These are phyloP conservation scores for Quercus parvula DNA, from an alignment of 306 rosid species.

Conservation along the genomic window DNA sequence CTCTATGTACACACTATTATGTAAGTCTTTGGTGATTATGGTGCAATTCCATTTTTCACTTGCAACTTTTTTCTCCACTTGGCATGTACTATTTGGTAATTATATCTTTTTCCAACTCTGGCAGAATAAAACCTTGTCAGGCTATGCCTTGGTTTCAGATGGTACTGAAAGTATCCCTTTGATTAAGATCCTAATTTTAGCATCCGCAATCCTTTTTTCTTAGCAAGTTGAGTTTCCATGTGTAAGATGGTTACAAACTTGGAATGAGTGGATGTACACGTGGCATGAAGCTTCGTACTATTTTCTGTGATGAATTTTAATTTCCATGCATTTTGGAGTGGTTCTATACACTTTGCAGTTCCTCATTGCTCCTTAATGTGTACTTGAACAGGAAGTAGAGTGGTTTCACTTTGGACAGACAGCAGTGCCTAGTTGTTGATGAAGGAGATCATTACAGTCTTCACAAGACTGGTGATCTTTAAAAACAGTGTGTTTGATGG, in stretches of 20 bases:
- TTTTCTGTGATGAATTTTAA: background rate
- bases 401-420: background rate
- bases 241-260: background rate
- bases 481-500: background rate
- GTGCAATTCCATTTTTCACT: too few species aligned
- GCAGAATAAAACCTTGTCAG: too few species aligned
- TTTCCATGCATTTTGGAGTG: background rate
- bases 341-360: background rate
- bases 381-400: conserved; percentile 33
- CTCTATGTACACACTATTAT: too few species aligned
- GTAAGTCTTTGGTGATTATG: too few species aligned
- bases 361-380: background rate
- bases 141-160: too few species aligned
- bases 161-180: too few species aligned
- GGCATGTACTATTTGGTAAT: too few species aligned
- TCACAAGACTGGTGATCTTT: background rate
- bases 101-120: too few species aligned
- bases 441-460: background rate
- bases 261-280: background rate
- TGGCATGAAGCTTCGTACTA: background rate
- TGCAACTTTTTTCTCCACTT: too few species aligned
- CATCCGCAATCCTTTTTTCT: too few species aligned
- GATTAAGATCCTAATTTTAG: too few species aligned
- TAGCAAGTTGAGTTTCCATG: too few species aligned
- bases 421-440: background rate